phyloP scores from a whole-genome alignment of 768 basidiomycete species.

The Xerocomus spinulosus region DNA sequence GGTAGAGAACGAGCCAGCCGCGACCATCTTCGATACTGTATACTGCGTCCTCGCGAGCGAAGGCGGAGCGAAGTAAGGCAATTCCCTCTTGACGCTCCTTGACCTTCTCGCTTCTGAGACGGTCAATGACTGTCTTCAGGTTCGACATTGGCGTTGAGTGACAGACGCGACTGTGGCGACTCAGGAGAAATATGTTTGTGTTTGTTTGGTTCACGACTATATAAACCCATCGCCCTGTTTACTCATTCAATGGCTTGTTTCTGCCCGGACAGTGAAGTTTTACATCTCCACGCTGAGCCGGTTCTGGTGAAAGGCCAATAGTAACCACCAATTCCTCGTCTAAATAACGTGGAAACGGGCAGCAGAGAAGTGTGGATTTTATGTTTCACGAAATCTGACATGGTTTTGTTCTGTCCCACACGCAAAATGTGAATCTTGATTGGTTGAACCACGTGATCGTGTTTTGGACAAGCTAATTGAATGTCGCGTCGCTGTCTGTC shows the following conservation, averaged over 20 bases:
- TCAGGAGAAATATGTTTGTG: constrained; percentile 20
- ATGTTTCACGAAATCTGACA: constrained; percentile 26
- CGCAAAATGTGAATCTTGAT: not conserved
- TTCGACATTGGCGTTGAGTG: constrained; percentile 32
- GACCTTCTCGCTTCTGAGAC: constrained; percentile 57
- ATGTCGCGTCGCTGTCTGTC: not conserved
- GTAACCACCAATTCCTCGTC: constrained; percentile 42
- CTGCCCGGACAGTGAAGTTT: constrained; percentile 67
- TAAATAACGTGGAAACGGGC: constrained; percentile 56
- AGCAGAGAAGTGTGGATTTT: constrained; percentile 39
- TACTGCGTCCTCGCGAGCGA: constrained; percentile 46
- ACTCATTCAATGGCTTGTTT: constrained; percentile 51
- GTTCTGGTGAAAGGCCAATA: constrained; percentile 80
- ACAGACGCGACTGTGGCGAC: constrained; percentile 16
- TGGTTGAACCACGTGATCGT: constrained; percentile 18
- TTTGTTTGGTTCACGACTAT: constrained; percentile 29
- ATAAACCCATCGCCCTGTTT: constrained; percentile 9
- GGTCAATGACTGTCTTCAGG: constrained; percentile 45
- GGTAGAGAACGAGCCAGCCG: constrained; percentile 65
- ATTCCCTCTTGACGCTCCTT: constrained; percentile 69
- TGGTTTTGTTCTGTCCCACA: constrained; percentile 36
- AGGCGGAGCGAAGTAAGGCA: constrained; percentile 43
- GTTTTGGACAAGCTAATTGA: not conserved
- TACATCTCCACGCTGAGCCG: constrained; percentile 60
- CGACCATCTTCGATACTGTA: constrained; percentile 34